phyloP scores from a whole-genome alignment of 75 land plant genomes.

The Picea glauca region DNA sequence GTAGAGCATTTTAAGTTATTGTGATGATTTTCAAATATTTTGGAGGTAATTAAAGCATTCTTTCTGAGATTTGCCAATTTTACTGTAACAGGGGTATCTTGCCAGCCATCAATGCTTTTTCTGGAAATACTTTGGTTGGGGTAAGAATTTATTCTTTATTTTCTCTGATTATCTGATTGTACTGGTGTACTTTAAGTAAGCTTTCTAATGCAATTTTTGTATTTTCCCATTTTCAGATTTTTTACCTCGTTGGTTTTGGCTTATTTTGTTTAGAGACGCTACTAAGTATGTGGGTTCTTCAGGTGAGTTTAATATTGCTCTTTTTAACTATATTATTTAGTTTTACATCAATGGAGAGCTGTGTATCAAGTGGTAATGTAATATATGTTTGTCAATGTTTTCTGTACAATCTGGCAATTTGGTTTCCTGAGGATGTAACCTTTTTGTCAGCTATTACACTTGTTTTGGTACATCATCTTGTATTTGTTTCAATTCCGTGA shows the following conservation, averaged over 20 bases:
- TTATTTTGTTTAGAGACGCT: slow-evolving; percentile 62
- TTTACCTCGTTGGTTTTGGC: slow-evolving; percentile 71
- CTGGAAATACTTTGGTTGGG: slow-evolving; percentile 60
- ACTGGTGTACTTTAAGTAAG: not conserved
- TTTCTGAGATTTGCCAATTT: not conserved
- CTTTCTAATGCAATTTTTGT: not conserved
- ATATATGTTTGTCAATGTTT: not conserved
- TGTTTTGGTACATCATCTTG: not conserved
- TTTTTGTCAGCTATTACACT: not conserved
- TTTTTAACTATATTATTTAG: not conserved
- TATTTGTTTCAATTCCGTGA: too few relatives aligned
- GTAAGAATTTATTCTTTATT: slow-evolving; percentile 40
- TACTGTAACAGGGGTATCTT: slow-evolving; percentile 79
- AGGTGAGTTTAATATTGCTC: slow-evolving; percentile 38
- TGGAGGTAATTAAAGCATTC: not conserved
- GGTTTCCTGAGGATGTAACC: not conserved
- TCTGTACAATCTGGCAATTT: not conserved
- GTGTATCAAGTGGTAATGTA: not conserved
- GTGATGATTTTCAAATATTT: not conserved
- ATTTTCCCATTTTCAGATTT: slow-evolving; percentile 44
- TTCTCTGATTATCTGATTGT: not conserved
- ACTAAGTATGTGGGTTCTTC: slow-evolving; percentile 80
- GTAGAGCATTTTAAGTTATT: not conserved
- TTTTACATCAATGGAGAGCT: not conserved
- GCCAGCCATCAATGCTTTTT: slow-evolving; percentile 70